phyloP scores from a whole-genome alignment of 768 basidiomycete genomes.

The Leccinellum albellum region DNA sequence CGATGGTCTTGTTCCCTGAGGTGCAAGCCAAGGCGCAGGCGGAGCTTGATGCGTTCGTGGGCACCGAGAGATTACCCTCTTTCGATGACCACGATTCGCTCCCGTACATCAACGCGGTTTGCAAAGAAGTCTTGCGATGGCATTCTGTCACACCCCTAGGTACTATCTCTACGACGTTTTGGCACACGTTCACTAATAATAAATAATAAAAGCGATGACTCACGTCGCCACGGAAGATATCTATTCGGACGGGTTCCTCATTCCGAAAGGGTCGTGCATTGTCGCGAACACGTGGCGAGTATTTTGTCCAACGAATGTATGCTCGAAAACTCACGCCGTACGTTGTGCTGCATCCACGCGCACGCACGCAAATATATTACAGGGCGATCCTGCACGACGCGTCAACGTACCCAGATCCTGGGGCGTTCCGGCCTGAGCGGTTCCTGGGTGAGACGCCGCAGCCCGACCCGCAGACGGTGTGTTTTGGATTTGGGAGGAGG shows the following conservation, averaged over 20 bases:
- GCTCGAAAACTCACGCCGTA: neutral
- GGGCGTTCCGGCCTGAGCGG: conserved; percentile 33
- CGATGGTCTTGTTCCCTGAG: conserved; percentile 23
- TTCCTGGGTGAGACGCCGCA: conserved; percentile 24
- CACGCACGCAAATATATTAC: neutral
- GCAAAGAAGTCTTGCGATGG: conserved; percentile 27
- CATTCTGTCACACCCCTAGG: conserved; percentile 14
- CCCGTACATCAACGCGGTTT: conserved; percentile 25
- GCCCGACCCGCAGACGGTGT: conserved; percentile 12
- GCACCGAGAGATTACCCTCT: conserved; percentile 18
- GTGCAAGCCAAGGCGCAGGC: conserved; percentile 23
- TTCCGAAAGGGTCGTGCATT: conserved; percentile 25
- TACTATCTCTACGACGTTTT: conserved; percentile 13
- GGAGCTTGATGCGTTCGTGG: conserved; percentile 24
- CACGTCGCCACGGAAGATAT: conserved; percentile 24
- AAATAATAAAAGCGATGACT: conserved; percentile 6
- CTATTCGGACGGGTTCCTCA: conserved; percentile 6
- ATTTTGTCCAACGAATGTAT: neutral
- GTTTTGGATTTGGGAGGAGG: conserved; percentile 32
- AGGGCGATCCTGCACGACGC: conserved; percentile 57
- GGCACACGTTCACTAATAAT: neutral
- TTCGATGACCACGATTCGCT: conserved; percentile 21
- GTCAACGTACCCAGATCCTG: conserved; percentile 33
- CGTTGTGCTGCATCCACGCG: neutral
- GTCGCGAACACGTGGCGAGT: conserved; percentile 26